Evolutionary conservation across 345 rosid genomes (phyloP).

Genomic region (Geranium brycei): DNA sequence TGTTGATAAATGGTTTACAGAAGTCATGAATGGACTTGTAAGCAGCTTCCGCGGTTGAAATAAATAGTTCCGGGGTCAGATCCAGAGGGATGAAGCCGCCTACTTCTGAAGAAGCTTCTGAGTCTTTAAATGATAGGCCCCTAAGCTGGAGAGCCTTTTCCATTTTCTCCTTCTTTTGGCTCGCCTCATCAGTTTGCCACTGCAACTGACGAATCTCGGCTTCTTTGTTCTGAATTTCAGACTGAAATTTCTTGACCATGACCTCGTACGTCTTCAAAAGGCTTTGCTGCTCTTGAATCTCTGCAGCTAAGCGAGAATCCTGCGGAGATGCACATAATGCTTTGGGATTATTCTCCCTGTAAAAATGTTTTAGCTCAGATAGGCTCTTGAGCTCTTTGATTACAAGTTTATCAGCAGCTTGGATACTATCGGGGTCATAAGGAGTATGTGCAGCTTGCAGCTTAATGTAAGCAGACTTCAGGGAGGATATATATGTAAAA

Average conservation of each 20-base stretch:
- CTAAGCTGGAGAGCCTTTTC: conserved; percentile 20
- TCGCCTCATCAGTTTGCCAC: conserved; percentile 15
- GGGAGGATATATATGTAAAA: conserved; percentile 14
- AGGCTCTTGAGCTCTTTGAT: conserved; percentile 11
- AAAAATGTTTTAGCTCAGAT: conserved; percentile 17
- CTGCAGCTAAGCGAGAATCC: conserved; percentile 20
- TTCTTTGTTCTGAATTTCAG: conserved; percentile 18
- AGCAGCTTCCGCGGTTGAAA: conserved; percentile 15
- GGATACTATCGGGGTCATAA: conserved; percentile 17
- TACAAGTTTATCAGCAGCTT: conserved; percentile 13
- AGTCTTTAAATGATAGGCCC: conserved; percentile 16
- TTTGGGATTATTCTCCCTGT: conserved; percentile 17
- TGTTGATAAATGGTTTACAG: conserved; percentile 17
- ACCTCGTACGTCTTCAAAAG: conserved; percentile 18
- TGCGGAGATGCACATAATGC: conserved; percentile 16
- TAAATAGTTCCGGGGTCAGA: conserved; percentile 14
- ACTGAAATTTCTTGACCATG: conserved; percentile 20
- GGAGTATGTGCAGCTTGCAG: conserved; percentile 18
- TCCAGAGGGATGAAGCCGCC: conserved; percentile 15
- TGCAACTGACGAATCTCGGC: conserved; percentile 14
- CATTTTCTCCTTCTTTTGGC: conserved; percentile 14
- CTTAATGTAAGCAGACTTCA: conserved; percentile 17
- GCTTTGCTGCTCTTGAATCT: conserved; percentile 21
- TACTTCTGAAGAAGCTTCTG: conserved; percentile 8
- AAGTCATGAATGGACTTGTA: conserved; percentile 18